Evolutionary conservation across 441 rosid genomes (phyloP).

Genomic region (Adansonia rubrostipa): DNA sequence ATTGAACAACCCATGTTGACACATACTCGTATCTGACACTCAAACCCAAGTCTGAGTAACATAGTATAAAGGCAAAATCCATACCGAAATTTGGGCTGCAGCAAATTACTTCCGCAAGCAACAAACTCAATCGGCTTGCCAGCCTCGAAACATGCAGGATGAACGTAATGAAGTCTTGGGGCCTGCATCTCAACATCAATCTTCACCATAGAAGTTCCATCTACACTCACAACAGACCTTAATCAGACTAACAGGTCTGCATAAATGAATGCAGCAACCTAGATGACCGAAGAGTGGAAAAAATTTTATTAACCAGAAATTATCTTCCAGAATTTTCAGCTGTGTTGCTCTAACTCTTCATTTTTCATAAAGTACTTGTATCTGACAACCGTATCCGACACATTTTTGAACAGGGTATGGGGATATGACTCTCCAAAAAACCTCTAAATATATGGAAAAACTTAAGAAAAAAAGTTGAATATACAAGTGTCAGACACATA

Average conservation of each 20-base stretch:
- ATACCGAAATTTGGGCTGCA: conserved; percentile 82
- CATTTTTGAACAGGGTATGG: too few relatives aligned
- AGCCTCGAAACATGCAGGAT: conserved; percentile 91
- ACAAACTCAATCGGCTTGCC: conserved; percentile 88
- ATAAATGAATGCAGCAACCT: conserved; percentile 16
- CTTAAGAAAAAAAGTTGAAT: too few relatives aligned
- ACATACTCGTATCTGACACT: too few relatives aligned
- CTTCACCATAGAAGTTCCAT: conserved; percentile 66
- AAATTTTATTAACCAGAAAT: not conserved
- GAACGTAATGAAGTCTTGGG: conserved; percentile 84
- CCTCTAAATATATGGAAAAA: too few relatives aligned
- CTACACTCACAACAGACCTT: conserved; percentile 41
- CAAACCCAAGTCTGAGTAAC: too few relatives aligned
- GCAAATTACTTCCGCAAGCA: conserved; percentile 84
- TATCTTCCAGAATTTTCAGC: not conserved
- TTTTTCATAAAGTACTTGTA: too few relatives aligned
- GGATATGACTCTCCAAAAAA: too few relatives aligned
- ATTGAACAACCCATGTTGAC: too few relatives aligned
- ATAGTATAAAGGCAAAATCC: conserved; percentile 16
- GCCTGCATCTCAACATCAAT: conserved; percentile 54
- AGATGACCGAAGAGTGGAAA: conserved; percentile 7
- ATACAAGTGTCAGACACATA: too few relatives aligned
- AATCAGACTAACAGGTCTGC: conserved; percentile 22
- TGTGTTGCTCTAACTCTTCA: too few relatives aligned
- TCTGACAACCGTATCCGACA: too few relatives aligned